Evolutionary conservation across 192 early-diverging fungal species (phyloP).

Genomic region (Linnemannia exigua): DNA sequence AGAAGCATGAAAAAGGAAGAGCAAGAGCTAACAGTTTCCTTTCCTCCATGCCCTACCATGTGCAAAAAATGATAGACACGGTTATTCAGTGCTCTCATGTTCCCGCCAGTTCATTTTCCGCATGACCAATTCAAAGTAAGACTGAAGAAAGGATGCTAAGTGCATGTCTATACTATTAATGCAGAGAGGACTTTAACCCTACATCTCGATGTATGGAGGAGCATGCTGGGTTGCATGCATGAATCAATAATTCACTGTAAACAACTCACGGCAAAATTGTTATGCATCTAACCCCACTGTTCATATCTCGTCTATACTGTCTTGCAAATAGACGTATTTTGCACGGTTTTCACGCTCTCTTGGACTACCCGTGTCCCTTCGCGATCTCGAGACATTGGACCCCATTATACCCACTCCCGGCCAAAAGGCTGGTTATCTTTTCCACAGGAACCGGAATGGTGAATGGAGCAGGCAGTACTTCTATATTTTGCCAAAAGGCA

Average conservation of each 20-base stretch:
- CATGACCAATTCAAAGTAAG: conserved; percentile 44
- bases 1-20: neutral
- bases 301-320: no score
- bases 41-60: neutral
- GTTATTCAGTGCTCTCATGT: conserved; percentile 31
- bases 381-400: conserved; percentile 44
- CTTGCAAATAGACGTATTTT: conserved; percentile 27
- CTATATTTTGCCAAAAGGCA: conserved; percentile 38
- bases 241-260: neutral
- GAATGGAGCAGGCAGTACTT: conserved; percentile 53
- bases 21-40: neutral
- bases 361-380: conserved; percentile 29
- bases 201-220: neutral
- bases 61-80: conserved; percentile 15
- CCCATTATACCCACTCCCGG: conserved; percentile 26
- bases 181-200: neutral
- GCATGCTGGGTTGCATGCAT: neutral
- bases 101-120: conserved; percentile 43
- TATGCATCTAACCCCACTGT: neutral
- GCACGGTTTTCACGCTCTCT: conserved; percentile 33
- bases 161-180: neutral
- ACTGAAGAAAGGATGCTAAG: neutral
- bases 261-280: neutral
- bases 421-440: conserved; percentile 44
- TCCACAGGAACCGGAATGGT: conserved; percentile 36